Evolutionary conservation across 768 basidiomycete genomes (phyloP), one percentile per base, ranked within the genome.

Genomic region (Crassisporium funariophilum): DNA sequence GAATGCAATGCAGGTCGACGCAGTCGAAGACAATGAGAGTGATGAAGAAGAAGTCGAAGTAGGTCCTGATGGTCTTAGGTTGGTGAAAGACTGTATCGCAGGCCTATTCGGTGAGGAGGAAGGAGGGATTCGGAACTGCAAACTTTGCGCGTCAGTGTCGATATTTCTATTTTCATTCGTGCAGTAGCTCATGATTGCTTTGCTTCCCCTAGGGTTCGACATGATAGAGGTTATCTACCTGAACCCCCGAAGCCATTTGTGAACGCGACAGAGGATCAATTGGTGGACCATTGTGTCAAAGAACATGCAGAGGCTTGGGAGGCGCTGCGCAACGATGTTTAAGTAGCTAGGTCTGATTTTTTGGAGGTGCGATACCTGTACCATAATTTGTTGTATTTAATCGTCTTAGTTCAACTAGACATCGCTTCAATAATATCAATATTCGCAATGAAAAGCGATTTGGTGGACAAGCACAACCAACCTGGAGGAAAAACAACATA

Each of bases 231-330:
- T 12, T 54, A 61, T 23, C 47, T 56, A 2, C 43, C 52, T 1
- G 62, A 65, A 20, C 51, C 62, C 16, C 74, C 72, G n/a, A 55
- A 56, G 29, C 61, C 67, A 5, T 73, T 77, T 51, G 37, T 67
- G 2, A 49, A 64, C 20, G 66, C 70, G 7, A 63, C 68, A 3
- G 64, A 73, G 27, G 73, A 78, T 36, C 62, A 71, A 38, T 69
- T 79, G n/a, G 59, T 77, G 3, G 62, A 57, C 33, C 83, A 84
- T 54, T 79, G 75, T 57, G 60, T 65, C 52, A 62, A 56, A 11
- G 73, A 76, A 50, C 83, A 84, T 41, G 70, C 70, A 4, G 52
- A 64, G 3, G 75, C 71, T 13, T 84, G 82, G 81, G 61, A 73
- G n/a, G 59, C 61, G 20, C 52, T 78, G 25, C 73, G 71, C 21